Conservation (phyloP, 2,329 filamentous ascomycete species). For the Phaeosphaeriaceae sp. region DNA sequence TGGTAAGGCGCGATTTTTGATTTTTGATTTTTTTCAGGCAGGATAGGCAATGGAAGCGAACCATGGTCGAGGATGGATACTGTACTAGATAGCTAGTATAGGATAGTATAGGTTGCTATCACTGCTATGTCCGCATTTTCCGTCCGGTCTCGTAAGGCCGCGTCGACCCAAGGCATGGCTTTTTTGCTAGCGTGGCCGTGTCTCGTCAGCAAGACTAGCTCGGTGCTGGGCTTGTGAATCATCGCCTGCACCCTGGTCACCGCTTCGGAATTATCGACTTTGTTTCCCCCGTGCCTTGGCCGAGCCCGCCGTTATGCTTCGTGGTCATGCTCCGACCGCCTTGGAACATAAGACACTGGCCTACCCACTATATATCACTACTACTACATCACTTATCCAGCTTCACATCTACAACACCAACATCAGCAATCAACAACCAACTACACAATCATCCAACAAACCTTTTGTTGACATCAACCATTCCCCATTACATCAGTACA, state of each 20-base stretch:
- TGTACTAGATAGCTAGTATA: neutral
- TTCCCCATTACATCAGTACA: conserved; percentile 10
- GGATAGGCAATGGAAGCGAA: conserved; percentile 22
- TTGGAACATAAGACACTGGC: conserved; percentile 42
- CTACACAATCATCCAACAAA: conserved; percentile 15
- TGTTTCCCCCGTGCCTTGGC: conserved; percentile 8
- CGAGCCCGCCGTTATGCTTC: conserved; percentile 36
- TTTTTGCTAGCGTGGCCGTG: neutral
- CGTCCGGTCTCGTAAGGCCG: conserved; percentile 15
- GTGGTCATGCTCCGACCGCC: conserved; percentile 35
- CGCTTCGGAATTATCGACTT: conserved; percentile 6
- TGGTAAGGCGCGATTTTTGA: no score
- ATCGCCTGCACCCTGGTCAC: conserved; percentile 12
- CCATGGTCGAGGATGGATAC: conserved; percentile 8
- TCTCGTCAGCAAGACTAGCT: conserved; percentile 10
- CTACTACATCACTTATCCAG: no score
- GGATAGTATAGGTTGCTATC: conserved; percentile 5
- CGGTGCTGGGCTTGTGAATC: conserved; percentile 31
- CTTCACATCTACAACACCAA: conserved; percentile 6
- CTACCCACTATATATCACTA: no score
- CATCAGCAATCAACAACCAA: conserved; percentile 8
- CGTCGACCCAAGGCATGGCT: neutral
- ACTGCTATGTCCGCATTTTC: conserved; percentile 9
- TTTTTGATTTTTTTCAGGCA: conserved; percentile 3
- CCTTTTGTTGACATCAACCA: no score